Evolutionary conservation across 306 rosid species (phyloP).

Genomic region (Fagus crenata): DNA sequence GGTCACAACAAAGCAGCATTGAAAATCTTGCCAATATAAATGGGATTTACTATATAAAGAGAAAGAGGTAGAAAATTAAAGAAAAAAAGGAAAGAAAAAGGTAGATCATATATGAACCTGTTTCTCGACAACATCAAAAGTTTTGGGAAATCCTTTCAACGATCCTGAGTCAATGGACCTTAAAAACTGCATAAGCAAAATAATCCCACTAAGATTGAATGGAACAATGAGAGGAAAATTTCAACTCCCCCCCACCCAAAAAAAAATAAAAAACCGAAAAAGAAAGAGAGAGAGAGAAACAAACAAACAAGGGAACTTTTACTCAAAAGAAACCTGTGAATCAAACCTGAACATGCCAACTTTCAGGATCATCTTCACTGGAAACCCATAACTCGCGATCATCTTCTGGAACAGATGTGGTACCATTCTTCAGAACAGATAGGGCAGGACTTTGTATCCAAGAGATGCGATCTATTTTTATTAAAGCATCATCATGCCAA

Average conservation of each 20-base stretch:
- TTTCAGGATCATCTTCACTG: slow-evolving; percentile 62
- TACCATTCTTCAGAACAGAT: slow-evolving; percentile 15
- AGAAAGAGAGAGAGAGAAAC: not conserved
- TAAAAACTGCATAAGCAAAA: slow-evolving; percentile 58
- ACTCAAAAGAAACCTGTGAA: slow-evolving; percentile 26
- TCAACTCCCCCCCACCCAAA: not conserved
- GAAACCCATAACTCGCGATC: slow-evolving; percentile 55
- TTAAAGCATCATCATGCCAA: slow-evolving; percentile 74
- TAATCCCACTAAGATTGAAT: slow-evolving; percentile 20
- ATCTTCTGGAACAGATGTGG: slow-evolving; percentile 59
- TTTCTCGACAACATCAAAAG: slow-evolving; percentile 34
- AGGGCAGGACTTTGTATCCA: slow-evolving; percentile 82
- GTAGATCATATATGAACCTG: slow-evolving; percentile 41
- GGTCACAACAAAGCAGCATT: slow-evolving; percentile 27
- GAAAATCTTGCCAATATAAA: slow-evolving; percentile 16
- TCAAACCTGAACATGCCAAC: slow-evolving; percentile 95
- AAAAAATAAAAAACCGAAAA: slow-evolving; percentile 18
- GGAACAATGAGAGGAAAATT: slow-evolving; percentile 16
- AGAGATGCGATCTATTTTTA: slow-evolving; percentile 78
- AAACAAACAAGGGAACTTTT: not conserved
- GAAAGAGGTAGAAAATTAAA: not conserved
- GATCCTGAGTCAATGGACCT: slow-evolving; percentile 95
- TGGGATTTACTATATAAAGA: slow-evolving; percentile 12
- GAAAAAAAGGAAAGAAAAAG: slow-evolving; percentile 22
- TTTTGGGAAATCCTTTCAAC: slow-evolving; percentile 82